Evolutionary conservation across 2,329 filamentous ascomycete genomes (phyloP), one percentile per base, ranked within the genome.

Genomic region (Fusarium chuoi): DNA sequence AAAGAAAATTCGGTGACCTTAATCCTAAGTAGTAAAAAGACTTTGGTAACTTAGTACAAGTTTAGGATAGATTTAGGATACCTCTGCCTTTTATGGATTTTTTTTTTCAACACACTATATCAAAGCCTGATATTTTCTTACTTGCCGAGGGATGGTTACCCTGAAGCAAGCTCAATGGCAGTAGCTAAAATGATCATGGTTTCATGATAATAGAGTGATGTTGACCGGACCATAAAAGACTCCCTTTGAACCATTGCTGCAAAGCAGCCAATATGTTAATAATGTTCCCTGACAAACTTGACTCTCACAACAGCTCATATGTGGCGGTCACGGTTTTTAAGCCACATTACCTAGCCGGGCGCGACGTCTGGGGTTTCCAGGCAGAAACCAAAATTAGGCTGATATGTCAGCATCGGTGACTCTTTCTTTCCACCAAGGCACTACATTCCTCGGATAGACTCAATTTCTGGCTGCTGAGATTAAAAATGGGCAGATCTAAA

Each of bases 401-500:
- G 33, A 39, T 26, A 26, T 45, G 51, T 56, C 22, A 58, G 26
- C 52, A 13, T 30, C 49, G 14, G 61, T 74, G 62, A 74, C 67
- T 72, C 71, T 64, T 69, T 52, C 36, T n/a, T 48, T 46, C 33
- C 58, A 20, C 67, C 65, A 71, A 60, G n/a, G 42, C 45, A 26
- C 15, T 38, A 28, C 17, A 14, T 62, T 51, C 44, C 15, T 39
- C 24, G 45, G 17, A 61, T 35, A 39, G 28, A 51, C 45, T 36
- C 30, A 12, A 41, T 18, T 24, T 41, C n/a, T 52, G 39, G 17
- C 63, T 60, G 68, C 55, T 68, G 42, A 69, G 35, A 20, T 56
- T 52, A n/a, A 59, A 49, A 30, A 28, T 55, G 24, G 51, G 33
- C 45, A 68, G 67, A 65, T 74, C 58, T n/a, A 35, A 60, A 45